A percentile compares a stretch with the other conserved stretches of the same genome.
Conservation (phyloP, 192 early-diverging fungal species). For the Coemansia sp. region DNA sequence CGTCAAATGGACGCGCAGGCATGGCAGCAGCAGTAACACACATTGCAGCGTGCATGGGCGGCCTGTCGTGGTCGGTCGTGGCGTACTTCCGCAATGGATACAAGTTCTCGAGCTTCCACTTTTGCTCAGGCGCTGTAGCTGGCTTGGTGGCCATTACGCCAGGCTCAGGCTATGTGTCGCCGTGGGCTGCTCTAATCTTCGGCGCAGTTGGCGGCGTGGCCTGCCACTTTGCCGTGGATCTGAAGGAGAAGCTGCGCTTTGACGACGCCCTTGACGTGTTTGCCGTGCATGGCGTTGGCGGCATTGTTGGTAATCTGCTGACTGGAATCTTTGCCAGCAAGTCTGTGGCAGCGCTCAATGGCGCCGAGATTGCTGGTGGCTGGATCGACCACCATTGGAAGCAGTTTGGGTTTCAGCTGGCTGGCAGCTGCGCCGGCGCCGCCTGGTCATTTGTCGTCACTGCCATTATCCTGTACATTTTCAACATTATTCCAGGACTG, state of each 20-base stretch:
- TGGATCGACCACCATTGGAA: conserved; percentile 81
- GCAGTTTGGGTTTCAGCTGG: conserved; percentile 76
- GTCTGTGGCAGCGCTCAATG: conserved; percentile 66
- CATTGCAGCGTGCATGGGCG: conserved; percentile 77
- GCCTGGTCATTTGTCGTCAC: conserved; percentile 79
- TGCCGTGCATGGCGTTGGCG: conserved; percentile 85
- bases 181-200: conserved; percentile 78
- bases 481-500: conserved; percentile 75
- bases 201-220: conserved; percentile 69
- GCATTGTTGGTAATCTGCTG: conserved; percentile 75
- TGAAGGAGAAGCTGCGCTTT: conserved; percentile 83
- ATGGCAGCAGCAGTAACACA: conserved; percentile 86
- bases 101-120: conserved; percentile 87
- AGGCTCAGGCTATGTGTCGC: conserved; percentile 81
- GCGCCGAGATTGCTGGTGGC: conserved; percentile 62
- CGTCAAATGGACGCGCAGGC: conserved; percentile 79
- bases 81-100: conserved; percentile 74
- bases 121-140: conserved; percentile 91
- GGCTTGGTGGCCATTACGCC: conserved; percentile 94
- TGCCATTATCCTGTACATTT: conserved; percentile 64
- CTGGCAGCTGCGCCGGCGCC: conserved; percentile 67
- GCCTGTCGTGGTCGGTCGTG: conserved; percentile 77
- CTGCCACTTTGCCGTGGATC: conserved; percentile 79
- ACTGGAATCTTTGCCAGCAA: conserved; percentile 86
- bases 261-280: conserved; percentile 94